Conservation (phyloP, 2,329 filamentous ascomycete genomes). For the Sclerotinia borealis region DNA sequence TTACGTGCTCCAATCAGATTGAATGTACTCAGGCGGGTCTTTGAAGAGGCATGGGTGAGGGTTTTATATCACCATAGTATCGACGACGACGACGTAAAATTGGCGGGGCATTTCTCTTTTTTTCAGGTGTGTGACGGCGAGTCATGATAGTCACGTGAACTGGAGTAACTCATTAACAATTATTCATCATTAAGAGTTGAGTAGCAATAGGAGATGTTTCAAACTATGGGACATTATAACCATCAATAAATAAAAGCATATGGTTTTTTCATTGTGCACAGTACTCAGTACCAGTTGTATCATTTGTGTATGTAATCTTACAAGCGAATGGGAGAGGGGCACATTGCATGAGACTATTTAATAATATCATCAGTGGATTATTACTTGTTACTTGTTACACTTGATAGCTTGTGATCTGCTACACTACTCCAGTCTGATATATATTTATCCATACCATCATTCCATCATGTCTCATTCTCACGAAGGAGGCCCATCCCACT, state of each 20-base stretch:
- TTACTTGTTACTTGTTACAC: neutral
- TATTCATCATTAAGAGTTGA: no score
- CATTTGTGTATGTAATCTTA: no score
- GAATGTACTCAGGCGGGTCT: no score
- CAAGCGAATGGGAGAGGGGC: neutral
- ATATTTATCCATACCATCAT: neutral
- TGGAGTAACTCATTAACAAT: neutral
- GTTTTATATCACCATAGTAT: conserved; percentile 6
- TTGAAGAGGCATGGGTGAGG: conserved; percentile 1
- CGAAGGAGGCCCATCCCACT: conserved; percentile 45
- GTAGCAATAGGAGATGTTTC: no score
- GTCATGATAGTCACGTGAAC: conserved; percentile 3
- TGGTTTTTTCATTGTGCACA: neutral
- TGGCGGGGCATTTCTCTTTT: conserved; percentile 10
- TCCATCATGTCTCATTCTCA: conserved; percentile 23
- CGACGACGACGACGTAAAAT: neutral
- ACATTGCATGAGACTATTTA: neutral
- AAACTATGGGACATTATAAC: no score
- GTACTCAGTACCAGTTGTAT: no score
- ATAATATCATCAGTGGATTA: neutral
- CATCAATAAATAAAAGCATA: neutral
- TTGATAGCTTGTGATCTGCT: neutral
- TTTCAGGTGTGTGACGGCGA: neutral
- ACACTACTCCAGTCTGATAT: neutral
- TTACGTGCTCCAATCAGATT: no score